These are phyloP conservation scores for Phytophthora pistaciae DNA, from an alignment of 352 stramenopile genomes.

Conservation along the genomic window DNA sequence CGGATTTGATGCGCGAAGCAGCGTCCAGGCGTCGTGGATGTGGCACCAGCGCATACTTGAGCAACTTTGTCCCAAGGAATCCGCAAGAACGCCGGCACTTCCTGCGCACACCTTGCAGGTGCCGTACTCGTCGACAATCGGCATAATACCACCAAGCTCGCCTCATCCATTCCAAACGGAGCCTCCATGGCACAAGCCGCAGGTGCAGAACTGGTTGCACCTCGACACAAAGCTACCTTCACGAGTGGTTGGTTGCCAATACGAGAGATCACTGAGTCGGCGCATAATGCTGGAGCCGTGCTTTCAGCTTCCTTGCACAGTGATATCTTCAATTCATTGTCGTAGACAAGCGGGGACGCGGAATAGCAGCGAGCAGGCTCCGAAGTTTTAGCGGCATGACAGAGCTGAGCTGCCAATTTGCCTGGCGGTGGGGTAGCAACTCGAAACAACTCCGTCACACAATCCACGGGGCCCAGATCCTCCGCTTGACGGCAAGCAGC, in stretches of 20 bases:
- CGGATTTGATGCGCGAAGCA: constrained; percentile 54
- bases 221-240: constrained; percentile 45
- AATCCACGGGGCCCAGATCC: constrained; percentile 33
- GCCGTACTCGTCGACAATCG: constrained; percentile 30
- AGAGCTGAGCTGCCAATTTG: constrained; percentile 30
- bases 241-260: constrained; percentile 16
- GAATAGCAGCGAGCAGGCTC: constrained; percentile 52
- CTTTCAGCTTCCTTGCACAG: constrained; percentile 52
- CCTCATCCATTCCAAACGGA: constrained; percentile 52
- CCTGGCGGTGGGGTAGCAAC: neutral
- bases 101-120: constrained; percentile 52
- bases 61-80: constrained; percentile 44
- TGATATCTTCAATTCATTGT: constrained; percentile 41
- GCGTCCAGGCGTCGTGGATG: constrained; percentile 46
- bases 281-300: constrained; percentile 48
- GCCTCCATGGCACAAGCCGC: constrained; percentile 43
- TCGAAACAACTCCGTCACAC: constrained; percentile 31
- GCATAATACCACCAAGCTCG: constrained; percentile 51
- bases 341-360: constrained; percentile 40
- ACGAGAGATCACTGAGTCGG: constrained; percentile 24
- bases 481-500: constrained; percentile 30
- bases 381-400: constrained; percentile 28
- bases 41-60: constrained; percentile 42
- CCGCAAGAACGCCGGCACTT: constrained; percentile 30
- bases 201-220: constrained; percentile 37